Conservation (phyloP, 2,329 filamentous ascomycete species). For the Fusarium oxysporum region DNA sequence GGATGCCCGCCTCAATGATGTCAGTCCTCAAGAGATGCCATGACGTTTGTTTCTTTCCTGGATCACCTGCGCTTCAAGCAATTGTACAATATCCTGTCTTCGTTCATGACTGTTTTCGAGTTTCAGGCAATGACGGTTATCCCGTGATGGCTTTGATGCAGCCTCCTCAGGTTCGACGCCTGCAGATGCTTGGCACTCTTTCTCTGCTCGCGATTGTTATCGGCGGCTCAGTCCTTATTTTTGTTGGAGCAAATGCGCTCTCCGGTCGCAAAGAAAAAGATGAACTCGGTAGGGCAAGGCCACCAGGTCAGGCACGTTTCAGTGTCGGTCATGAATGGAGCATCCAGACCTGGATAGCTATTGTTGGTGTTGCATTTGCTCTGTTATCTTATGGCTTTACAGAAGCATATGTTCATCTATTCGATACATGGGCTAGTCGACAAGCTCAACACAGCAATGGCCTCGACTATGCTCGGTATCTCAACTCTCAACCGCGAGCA, state of each 20-base stretch:
- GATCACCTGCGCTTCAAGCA: background rate
- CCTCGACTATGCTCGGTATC: slow-evolving; percentile 12
- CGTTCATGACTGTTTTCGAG: background rate
- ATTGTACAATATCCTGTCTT: too few species aligned
- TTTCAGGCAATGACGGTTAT: background rate
- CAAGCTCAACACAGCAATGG: background rate
- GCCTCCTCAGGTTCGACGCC: background rate
- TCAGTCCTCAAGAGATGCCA: background rate
- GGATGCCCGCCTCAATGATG: background rate
- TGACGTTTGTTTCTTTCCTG: background rate
- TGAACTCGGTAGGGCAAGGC: background rate
- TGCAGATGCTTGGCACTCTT: slow-evolving; percentile 10
- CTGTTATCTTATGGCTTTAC: background rate
- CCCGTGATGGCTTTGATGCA: background rate
- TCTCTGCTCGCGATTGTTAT: background rate
- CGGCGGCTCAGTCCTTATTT: background rate
- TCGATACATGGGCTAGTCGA: slow-evolving; percentile 6
- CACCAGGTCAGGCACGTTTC: background rate
- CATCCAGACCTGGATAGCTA: slow-evolving; percentile 3
- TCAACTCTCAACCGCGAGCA: slow-evolving; percentile 5
- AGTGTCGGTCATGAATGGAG: background rate
- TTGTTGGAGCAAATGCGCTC: background rate
- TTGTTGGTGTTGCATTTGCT: slow-evolving; percentile 4
- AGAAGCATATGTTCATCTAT: slow-evolving; percentile 8
- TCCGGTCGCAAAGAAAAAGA: background rate